Conservation (phyloP, 2,329 filamentous ascomycete species). For the Elsinoe arachidis region DNA sequence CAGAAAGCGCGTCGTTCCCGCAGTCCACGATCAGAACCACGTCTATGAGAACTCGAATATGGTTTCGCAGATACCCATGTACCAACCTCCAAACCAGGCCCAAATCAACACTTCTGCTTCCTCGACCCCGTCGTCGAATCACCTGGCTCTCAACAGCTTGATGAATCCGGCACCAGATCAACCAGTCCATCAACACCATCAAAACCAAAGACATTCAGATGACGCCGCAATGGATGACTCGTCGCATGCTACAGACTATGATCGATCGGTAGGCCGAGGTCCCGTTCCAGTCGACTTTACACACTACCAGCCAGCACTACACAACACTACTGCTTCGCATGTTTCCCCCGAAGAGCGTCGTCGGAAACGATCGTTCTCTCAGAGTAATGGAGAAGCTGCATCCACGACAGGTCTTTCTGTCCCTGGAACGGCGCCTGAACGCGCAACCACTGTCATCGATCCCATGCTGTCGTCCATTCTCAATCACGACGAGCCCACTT, state of each 20-base stretch:
- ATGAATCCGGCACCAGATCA: slow-evolving; percentile 8
- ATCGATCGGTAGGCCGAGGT: slow-evolving; percentile 14
- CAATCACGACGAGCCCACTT: background rate
- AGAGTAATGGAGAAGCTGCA: slow-evolving; percentile 36
- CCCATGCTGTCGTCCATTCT: slow-evolving; percentile 30
- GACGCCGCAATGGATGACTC: background rate
- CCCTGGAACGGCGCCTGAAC: slow-evolving; percentile 16
- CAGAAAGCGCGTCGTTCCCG: slow-evolving; percentile 86
- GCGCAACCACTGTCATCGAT: slow-evolving; percentile 25
- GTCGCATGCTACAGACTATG: background rate
- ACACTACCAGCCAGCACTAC: slow-evolving; percentile 17
- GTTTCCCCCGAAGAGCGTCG: slow-evolving; percentile 20
- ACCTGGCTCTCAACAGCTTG: background rate
- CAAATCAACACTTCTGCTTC: background rate
- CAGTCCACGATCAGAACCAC: slow-evolving; percentile 44
- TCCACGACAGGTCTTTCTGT: slow-evolving; percentile 15
- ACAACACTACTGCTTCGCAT: background rate
- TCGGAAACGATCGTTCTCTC: slow-evolving; percentile 62
- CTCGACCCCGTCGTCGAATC: slow-evolving; percentile 5
- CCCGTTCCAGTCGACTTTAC: slow-evolving; percentile 32
- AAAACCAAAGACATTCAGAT: background rate
- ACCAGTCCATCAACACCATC: background rate
- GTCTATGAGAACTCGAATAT: slow-evolving; percentile 18
- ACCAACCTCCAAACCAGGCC: slow-evolving; percentile 38
- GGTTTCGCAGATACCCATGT: slow-evolving; percentile 8